phyloP scores from a whole-genome alignment of 1,139 yeast species.

The Candida sanyaensis region DNA sequence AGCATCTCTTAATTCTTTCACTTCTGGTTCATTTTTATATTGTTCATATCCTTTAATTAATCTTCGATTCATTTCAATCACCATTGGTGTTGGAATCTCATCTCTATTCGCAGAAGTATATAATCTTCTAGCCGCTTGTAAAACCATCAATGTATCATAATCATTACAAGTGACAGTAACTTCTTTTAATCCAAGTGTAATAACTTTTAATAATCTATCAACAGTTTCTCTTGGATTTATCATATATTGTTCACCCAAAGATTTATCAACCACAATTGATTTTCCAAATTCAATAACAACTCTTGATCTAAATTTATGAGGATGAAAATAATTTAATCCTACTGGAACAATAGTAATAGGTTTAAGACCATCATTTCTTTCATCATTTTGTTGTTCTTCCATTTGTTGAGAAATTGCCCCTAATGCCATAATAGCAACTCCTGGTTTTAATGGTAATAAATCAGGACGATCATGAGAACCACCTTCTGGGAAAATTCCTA shows the following conservation, averaged over 20 bases:
- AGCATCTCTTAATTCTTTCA: conserved; percentile 31
- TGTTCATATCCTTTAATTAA: conserved; percentile 42
- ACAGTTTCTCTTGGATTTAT: conserved; percentile 65
- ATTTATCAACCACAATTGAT: conserved; percentile 40
- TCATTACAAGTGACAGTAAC: conserved; percentile 95
- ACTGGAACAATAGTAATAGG: conserved; percentile 47
- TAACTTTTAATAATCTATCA: conserved; percentile 62
- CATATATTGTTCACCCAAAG: conserved; percentile 29
- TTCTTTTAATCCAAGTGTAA: conserved; percentile 76
- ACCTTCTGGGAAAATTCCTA: conserved; percentile 73
- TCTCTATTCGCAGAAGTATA: conserved; percentile 38
- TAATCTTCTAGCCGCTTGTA: conserved; percentile 75
- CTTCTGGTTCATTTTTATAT: conserved; percentile 36
- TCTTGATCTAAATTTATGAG: conserved; percentile 47
- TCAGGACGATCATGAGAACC: conserved; percentile 45
- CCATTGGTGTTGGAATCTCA: conserved; percentile 42
- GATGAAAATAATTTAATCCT: conserved; percentile 50
- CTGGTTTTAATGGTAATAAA: conserved; percentile 46
- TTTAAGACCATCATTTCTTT: conserved; percentile 18
- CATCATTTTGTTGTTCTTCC: conserved; percentile 5
- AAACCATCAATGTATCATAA: conserved; percentile 89
- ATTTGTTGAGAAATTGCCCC: conserved; percentile 40
- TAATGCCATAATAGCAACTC: conserved; percentile 52
- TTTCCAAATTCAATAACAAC: conserved; percentile 50
- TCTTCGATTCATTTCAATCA: conserved; percentile 48